Evolutionary conservation across 495 filamentous ascomycete genomes (phyloP).

Genomic region (Cetradonia linearis): DNA sequence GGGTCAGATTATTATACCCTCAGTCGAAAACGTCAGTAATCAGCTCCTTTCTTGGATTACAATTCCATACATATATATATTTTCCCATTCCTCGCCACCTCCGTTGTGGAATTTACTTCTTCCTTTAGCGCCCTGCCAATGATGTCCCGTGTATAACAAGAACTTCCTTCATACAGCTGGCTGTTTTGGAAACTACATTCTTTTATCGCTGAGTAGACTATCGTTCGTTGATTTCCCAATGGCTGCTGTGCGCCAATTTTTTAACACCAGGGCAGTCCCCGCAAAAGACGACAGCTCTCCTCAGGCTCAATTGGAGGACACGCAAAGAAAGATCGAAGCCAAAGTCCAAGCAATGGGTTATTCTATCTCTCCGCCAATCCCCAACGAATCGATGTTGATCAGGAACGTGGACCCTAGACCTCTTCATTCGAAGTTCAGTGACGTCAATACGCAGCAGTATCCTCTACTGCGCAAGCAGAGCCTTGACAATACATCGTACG

Average conservation of each 20-base stretch:
- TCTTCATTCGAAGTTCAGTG: constrained; percentile 21
- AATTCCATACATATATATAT: background rate
- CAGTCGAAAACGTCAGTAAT: background rate
- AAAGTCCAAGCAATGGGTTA: constrained; percentile 24
- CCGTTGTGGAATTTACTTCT: background rate
- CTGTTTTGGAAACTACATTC: constrained; percentile 2
- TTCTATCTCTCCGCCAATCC: constrained; percentile 19
- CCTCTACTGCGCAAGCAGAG: constrained; percentile 15
- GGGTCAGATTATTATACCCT: background rate
- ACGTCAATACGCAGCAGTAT: constrained; percentile 14
- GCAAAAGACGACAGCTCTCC: background rate
- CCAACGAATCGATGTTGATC: constrained; percentile 10
- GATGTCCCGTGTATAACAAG: background rate
- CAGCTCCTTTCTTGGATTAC: background rate
- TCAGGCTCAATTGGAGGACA: constrained; percentile 8
- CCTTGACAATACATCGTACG: constrained; percentile 1
- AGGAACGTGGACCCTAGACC: constrained; percentile 16
- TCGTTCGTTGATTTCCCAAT: constrained; percentile 15
- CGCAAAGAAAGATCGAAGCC: constrained; percentile 15
- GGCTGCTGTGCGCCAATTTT: constrained; percentile 24
- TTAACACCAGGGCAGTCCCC: constrained; percentile 16
- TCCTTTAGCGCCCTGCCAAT: background rate
- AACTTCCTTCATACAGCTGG: background rate
- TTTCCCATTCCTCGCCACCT: background rate
- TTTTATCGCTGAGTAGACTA: constrained; percentile 6